Evolutionary conservation across 2,329 filamentous ascomycete species (phyloP).

Genomic region (Meredithiella fracta): DNA sequence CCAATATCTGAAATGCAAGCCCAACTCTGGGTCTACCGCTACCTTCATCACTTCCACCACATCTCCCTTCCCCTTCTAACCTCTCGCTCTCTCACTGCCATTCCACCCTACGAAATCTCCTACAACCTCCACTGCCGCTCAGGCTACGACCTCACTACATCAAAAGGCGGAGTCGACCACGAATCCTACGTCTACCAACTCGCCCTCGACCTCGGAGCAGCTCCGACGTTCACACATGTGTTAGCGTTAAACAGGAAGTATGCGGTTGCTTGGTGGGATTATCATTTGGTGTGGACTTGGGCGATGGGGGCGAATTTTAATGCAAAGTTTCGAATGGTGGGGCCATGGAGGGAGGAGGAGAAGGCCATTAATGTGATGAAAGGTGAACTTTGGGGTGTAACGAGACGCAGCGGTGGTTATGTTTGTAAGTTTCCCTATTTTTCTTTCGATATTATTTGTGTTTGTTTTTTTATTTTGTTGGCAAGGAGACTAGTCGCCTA

Average conservation of each 20-base stretch:
- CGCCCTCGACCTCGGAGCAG: conserved; percentile 30
- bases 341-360: conserved; percentile 27
- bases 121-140: conserved; percentile 24
- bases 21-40: conserved; percentile 29
- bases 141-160: conserved; percentile 21
- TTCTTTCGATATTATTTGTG: not conserved
- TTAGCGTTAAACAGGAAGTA: conserved; percentile 16
- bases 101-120: conserved; percentile 24
- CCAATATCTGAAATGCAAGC: conserved; percentile 33
- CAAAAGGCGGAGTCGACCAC: conserved; percentile 30
- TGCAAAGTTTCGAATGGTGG: conserved; percentile 30
- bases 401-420: conserved; percentile 22
- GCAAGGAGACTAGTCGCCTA: not conserved
- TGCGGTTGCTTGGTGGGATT: conserved; percentile 16
- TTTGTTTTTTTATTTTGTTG: not conserved
- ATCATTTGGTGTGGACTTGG: conserved; percentile 25
- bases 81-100: conserved; percentile 15
- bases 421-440: conserved; percentile 21
- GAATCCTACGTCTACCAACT: conserved; percentile 35
- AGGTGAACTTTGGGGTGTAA: conserved; percentile 26
- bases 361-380: conserved; percentile 25
- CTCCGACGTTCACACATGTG: conserved; percentile 24
- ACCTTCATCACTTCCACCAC: conserved; percentile 21
- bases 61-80: conserved; percentile 14
- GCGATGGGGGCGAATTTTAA: conserved; percentile 34